Conservation (phyloP, 2,329 filamentous ascomycete species). For the Aspergillus ochraceoroseus region DNA sequence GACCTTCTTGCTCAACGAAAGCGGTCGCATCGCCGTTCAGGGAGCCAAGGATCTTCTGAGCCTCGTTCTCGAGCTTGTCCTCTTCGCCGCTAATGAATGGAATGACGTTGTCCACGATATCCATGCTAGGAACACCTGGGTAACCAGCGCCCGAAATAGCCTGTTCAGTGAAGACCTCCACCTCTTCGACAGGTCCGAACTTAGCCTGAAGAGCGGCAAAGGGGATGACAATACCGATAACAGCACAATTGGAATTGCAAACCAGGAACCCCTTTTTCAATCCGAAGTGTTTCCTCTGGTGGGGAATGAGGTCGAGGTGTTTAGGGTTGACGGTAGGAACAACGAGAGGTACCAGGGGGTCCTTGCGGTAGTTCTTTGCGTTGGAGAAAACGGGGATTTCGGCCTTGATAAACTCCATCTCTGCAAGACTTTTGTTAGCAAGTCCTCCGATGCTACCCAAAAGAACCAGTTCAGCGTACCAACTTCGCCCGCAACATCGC, state of each 20-base stretch:
- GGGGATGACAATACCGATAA: slow-evolving; percentile 92
- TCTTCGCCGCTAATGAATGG: slow-evolving; percentile 92
- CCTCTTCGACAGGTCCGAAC: slow-evolving; percentile 71
- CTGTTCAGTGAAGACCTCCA: slow-evolving; percentile 91
- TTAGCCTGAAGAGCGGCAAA: slow-evolving; percentile 82
- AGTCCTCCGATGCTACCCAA: background rate
- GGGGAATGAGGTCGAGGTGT: slow-evolving; percentile 82
- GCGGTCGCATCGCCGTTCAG: slow-evolving; percentile 67
- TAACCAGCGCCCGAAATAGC: slow-evolving; percentile 83
- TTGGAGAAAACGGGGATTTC: slow-evolving; percentile 94
- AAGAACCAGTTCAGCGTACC: slow-evolving; percentile 54
- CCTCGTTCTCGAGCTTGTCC: slow-evolving; percentile 92
- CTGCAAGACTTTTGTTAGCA: slow-evolving; percentile 43
- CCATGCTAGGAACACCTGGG: slow-evolving; percentile 71
- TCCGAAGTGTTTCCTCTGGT: slow-evolving; percentile 69
- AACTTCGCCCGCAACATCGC: slow-evolving; percentile 85
- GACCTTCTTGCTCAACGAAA: slow-evolving; percentile 67
- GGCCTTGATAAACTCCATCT: slow-evolving; percentile 84
- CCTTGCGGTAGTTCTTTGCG: slow-evolving; percentile 91
- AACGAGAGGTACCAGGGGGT: slow-evolving; percentile 84
- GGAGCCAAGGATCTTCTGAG: slow-evolving; percentile 83
- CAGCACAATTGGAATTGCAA: slow-evolving; percentile 97
- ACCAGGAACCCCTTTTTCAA: slow-evolving; percentile 85
- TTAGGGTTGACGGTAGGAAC: slow-evolving; percentile 90
- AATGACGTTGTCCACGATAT: slow-evolving; percentile 92